Conservation (phyloP, 352 stramenopile genomes). For the Phytophthora syringae region DNA sequence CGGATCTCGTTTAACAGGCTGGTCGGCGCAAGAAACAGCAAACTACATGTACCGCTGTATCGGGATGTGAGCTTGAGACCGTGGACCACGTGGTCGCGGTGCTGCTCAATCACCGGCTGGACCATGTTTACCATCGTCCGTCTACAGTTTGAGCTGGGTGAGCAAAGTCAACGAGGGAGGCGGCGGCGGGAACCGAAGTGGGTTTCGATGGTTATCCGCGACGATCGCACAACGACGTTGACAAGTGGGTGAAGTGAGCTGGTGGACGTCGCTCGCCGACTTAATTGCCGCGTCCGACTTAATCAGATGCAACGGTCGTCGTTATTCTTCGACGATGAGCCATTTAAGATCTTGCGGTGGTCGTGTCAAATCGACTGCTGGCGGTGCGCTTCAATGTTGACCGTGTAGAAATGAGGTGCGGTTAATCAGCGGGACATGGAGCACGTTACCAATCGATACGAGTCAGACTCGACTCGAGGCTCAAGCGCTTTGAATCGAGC, state of each 20-base stretch:
- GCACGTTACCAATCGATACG: slow-evolving; percentile 31
- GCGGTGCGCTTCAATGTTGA: too few species aligned
- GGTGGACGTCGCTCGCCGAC: neutral
- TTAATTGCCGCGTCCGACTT: slow-evolving; percentile 9
- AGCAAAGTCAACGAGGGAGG: slow-evolving; percentile 1
- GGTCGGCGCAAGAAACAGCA: neutral
- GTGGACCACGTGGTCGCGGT: slow-evolving; percentile 19
- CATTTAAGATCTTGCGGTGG: slow-evolving; percentile 15
- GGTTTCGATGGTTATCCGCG: slow-evolving; percentile 14
- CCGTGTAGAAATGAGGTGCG: slow-evolving; percentile 20
- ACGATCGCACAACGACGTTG: slow-evolving; percentile 27
- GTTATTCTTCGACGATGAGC: slow-evolving; percentile 4
- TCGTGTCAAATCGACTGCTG: too few species aligned
- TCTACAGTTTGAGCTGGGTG: slow-evolving; percentile 12
- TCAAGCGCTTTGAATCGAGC: neutral
- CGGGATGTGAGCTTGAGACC: neutral
- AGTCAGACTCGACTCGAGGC: too few species aligned
- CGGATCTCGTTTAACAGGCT: neutral
- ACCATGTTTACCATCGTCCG: slow-evolving; percentile 18
- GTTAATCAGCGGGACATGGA: too few species aligned
- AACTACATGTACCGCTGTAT: too few species aligned
- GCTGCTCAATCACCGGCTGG: slow-evolving; percentile 27
- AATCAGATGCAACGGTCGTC: slow-evolving; percentile 20
- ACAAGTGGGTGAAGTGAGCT: neutral
- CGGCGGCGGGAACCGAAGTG: slow-evolving; percentile 1